Evolutionary conservation across 345 rosid genomes (phyloP).

Genomic region (Angophora floribunda): DNA sequence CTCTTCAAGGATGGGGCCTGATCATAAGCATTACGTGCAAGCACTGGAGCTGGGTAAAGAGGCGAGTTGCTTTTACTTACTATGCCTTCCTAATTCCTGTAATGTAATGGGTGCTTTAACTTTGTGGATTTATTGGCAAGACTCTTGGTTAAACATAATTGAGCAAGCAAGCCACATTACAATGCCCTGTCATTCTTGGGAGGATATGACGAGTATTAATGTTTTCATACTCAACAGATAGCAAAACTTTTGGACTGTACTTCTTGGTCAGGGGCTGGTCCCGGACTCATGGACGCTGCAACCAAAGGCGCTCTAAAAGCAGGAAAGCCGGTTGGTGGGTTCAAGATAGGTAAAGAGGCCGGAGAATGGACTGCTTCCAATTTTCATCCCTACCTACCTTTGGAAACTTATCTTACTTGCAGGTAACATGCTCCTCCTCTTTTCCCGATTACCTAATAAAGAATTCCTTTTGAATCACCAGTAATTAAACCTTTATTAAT

Average conservation of each 20-base stretch:
- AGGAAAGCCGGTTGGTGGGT: slow-evolving; percentile 73
- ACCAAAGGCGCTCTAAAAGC: slow-evolving; percentile 78
- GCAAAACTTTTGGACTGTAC: slow-evolving; percentile 80
- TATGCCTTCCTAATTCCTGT: neutral
- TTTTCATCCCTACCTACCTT: slow-evolving; percentile 71
- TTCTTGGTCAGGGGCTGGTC: slow-evolving; percentile 96
- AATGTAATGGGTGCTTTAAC: neutral
- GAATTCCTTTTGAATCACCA: neutral
- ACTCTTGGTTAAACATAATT: neutral
- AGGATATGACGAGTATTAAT: neutral
- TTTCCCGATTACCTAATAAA: neutral
- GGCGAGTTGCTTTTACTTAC: slow-evolving; percentile 24
- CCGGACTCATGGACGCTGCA: slow-evolving; percentile 94
- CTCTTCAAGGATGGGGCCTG: slow-evolving; percentile 70
- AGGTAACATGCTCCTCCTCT: slow-evolving; percentile 27
- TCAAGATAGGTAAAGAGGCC: slow-evolving; percentile 80
- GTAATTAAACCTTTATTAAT: neutral
- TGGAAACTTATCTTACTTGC: slow-evolving; percentile 78
- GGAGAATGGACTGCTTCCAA: slow-evolving; percentile 91
- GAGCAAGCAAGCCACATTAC: neutral
- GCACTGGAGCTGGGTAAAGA: slow-evolving; percentile 59
- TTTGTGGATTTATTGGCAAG: neutral
- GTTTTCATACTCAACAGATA: slow-evolving; percentile 26
- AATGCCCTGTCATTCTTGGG: neutral
- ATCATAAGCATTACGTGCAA: slow-evolving; percentile 55